phyloP scores from a whole-genome alignment of 2,329 filamentous ascomycete species.

The Huntiella abstrusa region DNA sequence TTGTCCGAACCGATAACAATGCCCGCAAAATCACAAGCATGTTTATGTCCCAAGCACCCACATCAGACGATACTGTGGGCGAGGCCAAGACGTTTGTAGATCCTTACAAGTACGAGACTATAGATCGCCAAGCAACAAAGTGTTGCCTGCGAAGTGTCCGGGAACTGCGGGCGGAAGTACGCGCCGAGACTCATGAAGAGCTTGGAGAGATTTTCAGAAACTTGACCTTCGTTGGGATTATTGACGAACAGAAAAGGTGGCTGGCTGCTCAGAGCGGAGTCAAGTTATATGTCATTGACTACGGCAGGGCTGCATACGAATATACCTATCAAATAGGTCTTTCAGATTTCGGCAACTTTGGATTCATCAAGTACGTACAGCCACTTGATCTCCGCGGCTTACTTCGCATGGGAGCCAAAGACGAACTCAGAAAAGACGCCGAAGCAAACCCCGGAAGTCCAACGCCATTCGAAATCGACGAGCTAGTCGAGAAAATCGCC shows the following conservation, averaged over 20 bases:
- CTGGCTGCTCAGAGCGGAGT: constrained; percentile 88
- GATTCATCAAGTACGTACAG: constrained; percentile 60
- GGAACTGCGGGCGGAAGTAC: constrained; percentile 61
- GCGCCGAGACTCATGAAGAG: constrained; percentile 63
- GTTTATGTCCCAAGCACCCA: constrained; percentile 29
- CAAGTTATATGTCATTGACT: constrained; percentile 82
- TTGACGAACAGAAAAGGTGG: constrained; percentile 70
- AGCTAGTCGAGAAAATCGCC: constrained; percentile 44
- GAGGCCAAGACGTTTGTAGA: constrained; percentile 25
- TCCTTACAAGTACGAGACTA: constrained; percentile 45
- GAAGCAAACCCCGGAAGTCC: constrained; percentile 43
- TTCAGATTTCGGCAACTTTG: constrained; percentile 92
- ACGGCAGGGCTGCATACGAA: constrained; percentile 68
- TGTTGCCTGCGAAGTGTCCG: constrained; percentile 74
- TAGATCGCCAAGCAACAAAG: constrained; percentile 46
- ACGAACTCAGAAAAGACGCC: constrained; percentile 34
- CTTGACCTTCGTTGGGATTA: constrained; percentile 84
- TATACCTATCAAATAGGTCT: constrained; percentile 93
- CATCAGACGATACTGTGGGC: constrained; percentile 18
- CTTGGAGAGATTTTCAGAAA: constrained; percentile 73
- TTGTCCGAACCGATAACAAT: constrained; percentile 76
- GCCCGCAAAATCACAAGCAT: constrained; percentile 92
- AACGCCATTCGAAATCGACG: constrained; percentile 20
- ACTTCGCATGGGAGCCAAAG: constrained; percentile 51
- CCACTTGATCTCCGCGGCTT: constrained; percentile 53